Evolutionary conservation across 2,329 filamentous ascomycete genomes (phyloP), one percentile per base, ranked within the genome.

Genomic region (Fragosphaeria purpurea): DNA sequence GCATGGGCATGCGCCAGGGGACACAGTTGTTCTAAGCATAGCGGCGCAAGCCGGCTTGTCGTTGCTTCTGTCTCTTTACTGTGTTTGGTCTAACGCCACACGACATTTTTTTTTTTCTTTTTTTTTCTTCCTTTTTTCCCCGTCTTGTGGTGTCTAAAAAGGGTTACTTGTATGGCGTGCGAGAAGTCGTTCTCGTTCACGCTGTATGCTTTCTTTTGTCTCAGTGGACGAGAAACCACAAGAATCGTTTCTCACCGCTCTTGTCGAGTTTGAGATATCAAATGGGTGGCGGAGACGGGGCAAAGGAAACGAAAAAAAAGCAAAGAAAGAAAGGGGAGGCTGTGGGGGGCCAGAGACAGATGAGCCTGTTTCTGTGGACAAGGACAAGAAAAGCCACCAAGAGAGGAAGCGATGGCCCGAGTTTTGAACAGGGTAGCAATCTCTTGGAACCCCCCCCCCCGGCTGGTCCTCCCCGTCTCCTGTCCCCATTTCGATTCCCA

Each of bases 401-500:
- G 22, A 22, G 22, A 22, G 22, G 22, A 22, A 22, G 22, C 22
- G 22, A 22, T 22, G 22, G 3, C 22, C 22, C 22, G 22, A 22
- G 22, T 22, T 22, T 22, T 22, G 22, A 22, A 22, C 22, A 22
- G 22, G 22, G 22, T 22, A 22, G 22, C 51, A 55, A 50, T 57
- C 48, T 56, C 56, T 50, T 41, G 48, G 49, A 52, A 43, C 22
- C 22, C 22, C 22, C 22, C 22, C 46, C 50, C 55, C 54, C 50
- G 50, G 54, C 48, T 55, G 47, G 44, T 35, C 6, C 50, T 38
- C 46, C 50, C 50, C 53, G 42, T 49, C 42, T 60, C 63, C 65
- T 69, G 62, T 62, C 61, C 65, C 60, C 63, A 61, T 66, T 65
- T 61, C 65, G 22, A 22, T 22, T 22, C 22, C 22, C 22, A 22